Evolutionary conservation across 2,329 filamentous ascomycete species (phyloP), one percentile per base, ranked within the genome.

Genomic region (Aspergillus vadensis): DNA sequence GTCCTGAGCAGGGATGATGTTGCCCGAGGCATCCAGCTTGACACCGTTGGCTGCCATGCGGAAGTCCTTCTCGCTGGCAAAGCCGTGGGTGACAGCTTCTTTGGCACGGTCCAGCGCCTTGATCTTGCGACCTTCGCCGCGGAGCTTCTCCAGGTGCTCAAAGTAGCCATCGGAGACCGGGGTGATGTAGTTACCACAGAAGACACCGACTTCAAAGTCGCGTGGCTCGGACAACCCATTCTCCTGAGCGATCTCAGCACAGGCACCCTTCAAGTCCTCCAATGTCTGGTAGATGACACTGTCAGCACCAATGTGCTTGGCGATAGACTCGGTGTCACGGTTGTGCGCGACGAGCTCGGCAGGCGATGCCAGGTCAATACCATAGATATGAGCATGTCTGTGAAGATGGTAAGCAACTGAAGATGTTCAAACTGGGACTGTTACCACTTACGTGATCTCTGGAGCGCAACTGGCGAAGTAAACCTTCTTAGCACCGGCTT

Each of bases 171-270:
- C 84, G 1, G 89, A 85, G 1, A 97, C 90, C 0, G 87, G 86
- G 0, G 94, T 97, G 63, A 91, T 83, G 76, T 97, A 97, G 65
- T 88, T 86, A 49, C 94, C 94, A 71, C 88, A 92, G 80, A 98
- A 97, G 8, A 97, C 93, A 57, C 94, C 93, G 2, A 96, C 88
- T 73, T 98, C 94, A 67, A 97, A 97, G 58, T 88, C 81, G 64
- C 85, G 68, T 4, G 78, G 79, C 81, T 68, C 85, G 74, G 36
- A 80, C 79, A 62, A 84, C 77, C 58, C 84, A 79, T 54, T 87
- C 83, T 62, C 76, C 36, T 69, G 68, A 5, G 86, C 88, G 4
- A 91, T 84, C 66, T 92, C 88, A 1, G 87, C 84, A 71, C 93
- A 97, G 0, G 92, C 87, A 30, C 83, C 86, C 71, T 90, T 88